These are phyloP conservation scores for Coelastrella sp. DNA, from an alignment of 139 green algal genomes.

Conservation along the genomic window DNA sequence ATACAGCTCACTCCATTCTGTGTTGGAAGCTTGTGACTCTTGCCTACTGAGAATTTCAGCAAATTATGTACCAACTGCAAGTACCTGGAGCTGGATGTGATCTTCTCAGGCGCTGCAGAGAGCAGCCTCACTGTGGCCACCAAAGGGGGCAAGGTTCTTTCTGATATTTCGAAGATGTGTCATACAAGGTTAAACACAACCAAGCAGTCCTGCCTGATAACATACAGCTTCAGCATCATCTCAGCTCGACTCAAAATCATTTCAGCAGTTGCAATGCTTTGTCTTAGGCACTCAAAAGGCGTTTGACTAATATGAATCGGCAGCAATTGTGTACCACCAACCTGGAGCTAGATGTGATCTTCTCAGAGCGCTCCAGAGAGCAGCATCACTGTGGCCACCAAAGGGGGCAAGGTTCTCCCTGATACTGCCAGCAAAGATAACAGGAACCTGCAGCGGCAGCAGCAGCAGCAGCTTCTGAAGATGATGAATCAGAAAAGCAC, in stretches of 20 bases:
- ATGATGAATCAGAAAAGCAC: neutral
- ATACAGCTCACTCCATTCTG: no score
- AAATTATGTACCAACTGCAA: no score
- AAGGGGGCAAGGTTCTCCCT: constrained; percentile 93
- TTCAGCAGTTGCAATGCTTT: no score
- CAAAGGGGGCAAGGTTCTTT: constrained; percentile 92
- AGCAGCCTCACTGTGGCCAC: constrained; percentile 72
- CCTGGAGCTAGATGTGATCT: neutral
- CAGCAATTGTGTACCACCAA: neutral
- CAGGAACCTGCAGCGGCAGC: constrained; percentile 80
- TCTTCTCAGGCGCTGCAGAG: constrained; percentile 72
- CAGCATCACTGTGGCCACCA: constrained; percentile 72
- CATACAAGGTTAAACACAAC: no score
- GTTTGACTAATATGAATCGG: no score
- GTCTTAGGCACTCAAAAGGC: no score
- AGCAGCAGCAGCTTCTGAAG: neutral
- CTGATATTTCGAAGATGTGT: constrained; percentile 65
- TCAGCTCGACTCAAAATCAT: no score
- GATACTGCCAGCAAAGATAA: constrained; percentile 92
- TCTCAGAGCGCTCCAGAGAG: constrained; percentile 75
- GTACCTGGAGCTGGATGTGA: neutral
- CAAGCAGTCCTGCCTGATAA: no score
- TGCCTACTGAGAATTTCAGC: no score
- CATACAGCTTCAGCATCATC: no score
- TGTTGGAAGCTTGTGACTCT: no score